These are phyloP conservation scores for Tylopilus vinaceipallidus DNA, from an alignment of 768 basidiomycete genomes.

Conservation along the genomic window DNA sequence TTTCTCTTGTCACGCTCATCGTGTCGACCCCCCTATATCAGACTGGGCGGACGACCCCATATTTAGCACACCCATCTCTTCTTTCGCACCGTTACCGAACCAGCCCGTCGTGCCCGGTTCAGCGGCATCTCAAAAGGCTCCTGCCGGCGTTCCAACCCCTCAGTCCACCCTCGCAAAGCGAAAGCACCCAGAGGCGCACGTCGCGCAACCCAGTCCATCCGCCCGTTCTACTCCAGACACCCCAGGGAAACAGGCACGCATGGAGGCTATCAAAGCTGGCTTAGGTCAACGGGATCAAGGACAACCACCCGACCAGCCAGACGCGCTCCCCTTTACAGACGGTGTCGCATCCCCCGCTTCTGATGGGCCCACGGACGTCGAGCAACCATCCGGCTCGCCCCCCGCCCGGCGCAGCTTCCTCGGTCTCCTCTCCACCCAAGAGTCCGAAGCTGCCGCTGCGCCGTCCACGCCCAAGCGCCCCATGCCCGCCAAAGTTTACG, in stretches of 20 bases:
- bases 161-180: slow-evolving; percentile 9
- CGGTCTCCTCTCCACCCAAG: slow-evolving; percentile 14
- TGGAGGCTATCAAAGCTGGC: slow-evolving; percentile 13
- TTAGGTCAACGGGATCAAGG: slow-evolving; percentile 2
- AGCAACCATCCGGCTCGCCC: neutral
- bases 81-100: neutral
- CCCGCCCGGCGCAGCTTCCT: slow-evolving; percentile 19
- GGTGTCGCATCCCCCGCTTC: slow-evolving; percentile 1
- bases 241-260: neutral
- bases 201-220: neutral
- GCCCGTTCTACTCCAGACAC: neutral
- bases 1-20: neutral
- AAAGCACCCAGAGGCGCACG: neutral
- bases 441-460: neutral
- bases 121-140: neutral
- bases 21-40: slow-evolving; percentile 9
- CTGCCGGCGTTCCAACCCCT: neutral
- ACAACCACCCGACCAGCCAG: neutral
- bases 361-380: neutral
- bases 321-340: slow-evolving; percentile 18
- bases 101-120: too few relatives aligned
- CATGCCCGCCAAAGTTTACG: neutral
- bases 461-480: slow-evolving; percentile 20
- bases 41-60: slow-evolving; percentile 34
- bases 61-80: slow-evolving; percentile 4